phyloP scores from a whole-genome alignment of 306 rosid species.

The Acacia acuminata region DNA sequence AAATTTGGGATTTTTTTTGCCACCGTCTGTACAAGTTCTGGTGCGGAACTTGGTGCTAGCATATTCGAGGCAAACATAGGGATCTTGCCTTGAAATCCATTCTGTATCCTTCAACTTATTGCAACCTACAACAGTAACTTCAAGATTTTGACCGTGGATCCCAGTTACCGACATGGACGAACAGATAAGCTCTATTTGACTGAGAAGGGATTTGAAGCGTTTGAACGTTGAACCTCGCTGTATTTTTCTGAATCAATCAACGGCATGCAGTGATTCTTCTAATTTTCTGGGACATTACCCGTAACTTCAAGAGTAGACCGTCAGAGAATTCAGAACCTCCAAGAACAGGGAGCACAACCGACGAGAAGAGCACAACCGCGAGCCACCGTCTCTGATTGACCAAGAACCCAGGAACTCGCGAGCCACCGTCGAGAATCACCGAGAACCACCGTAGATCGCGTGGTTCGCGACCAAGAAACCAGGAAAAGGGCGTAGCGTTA shows the following conservation, averaged over 20 bases:
- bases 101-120: constrained; percentile 79
- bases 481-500: too few relatives aligned
- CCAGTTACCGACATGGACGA: constrained; percentile 57
- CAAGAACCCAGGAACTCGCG: too few relatives aligned
- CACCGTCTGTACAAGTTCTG: constrained; percentile 86
- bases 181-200: neutral
- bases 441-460: too few relatives aligned
- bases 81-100: constrained; percentile 92
- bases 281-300: neutral
- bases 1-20: constrained; percentile 61
- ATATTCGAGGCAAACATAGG: constrained; percentile 80
- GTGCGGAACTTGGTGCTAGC: constrained; percentile 67
- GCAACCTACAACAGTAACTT: constrained; percentile 75
- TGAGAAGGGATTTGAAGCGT: neutral
- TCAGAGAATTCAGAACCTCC: too few relatives aligned
- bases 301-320: too few relatives aligned
- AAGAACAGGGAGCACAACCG: too few relatives aligned
- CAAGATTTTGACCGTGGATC: constrained; percentile 74
- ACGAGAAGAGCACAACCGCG: too few relatives aligned
- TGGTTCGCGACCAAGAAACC: too few relatives aligned
- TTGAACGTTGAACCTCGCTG: neutral
- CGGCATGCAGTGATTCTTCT: neutral
- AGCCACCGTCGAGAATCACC: too few relatives aligned
- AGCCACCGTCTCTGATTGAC: too few relatives aligned
- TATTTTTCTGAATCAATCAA: neutral